Evolutionary conservation across 2,329 filamentous ascomycete species (phyloP), one percentile per base, ranked within the genome.

Genomic region (Colletotrichum lindemuthianum): DNA sequence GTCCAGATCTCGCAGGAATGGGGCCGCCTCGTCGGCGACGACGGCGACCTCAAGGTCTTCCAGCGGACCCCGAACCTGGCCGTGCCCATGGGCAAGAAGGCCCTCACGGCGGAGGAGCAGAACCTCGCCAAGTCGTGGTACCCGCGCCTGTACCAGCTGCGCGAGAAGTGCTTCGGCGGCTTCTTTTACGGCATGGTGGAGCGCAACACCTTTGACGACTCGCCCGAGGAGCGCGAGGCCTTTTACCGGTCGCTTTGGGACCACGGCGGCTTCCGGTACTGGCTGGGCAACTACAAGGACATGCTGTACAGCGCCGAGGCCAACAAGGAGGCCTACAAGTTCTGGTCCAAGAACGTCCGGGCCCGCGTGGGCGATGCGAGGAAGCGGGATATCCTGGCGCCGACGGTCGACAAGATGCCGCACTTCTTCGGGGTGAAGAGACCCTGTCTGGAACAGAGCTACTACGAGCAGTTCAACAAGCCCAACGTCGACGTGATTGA

Each of bases 31-130:
- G 63, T 66, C 13, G 83, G 83, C 2, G 72, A 79, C 11, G 86
- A 82, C 0, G 81, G 78, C 6, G 74, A 83, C 2, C 68, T 91
- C 32, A 82, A 76, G 3, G 85, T 91, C 40, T 90, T 90, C 73
- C 88, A 91, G 69, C 82, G 89, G 10, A 91, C 88, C 1, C 89
- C 89, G 0, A 91, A 91, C 63, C 77, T 89, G 7, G 86, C 86
- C 0, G 69, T 91, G 0, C 88, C 88, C 0, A 89, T 91, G 86
- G 63, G 65, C 8, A 66, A 55, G 15, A 45, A 50, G 6, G 13
- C n/a, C 1, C 59, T 68, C 4, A 82, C 79, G 1, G 75, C 72
- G 10, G 78, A 82, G 60, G 83, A 87, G 65, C 84, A 90, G 69
- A 75, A 85, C 32, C 70, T 70, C 2, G 71, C 69, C 24, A 84